Base-by-base conservation (phyloP, 768 basidiomycete species). In the Candolleomyces eurysporus region DNA sequence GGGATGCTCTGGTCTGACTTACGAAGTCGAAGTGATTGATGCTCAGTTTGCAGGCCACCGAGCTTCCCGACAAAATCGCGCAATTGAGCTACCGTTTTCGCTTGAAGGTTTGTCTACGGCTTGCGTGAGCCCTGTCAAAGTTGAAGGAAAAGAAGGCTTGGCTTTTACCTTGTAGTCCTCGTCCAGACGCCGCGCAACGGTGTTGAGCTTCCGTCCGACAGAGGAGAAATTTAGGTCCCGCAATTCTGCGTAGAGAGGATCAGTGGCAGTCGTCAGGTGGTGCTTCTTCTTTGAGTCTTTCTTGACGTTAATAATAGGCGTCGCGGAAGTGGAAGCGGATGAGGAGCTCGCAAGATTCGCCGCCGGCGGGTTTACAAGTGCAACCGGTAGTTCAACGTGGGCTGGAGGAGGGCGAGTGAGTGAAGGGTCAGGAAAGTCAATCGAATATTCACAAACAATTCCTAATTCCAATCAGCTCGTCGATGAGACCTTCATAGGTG, bases 41-140 rank as follows among this genome's bases (percentile, higher is more conserved):
- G 94, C 69, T 99, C 96, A 17, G 84, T 85, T 75, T 98, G 94
- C 64, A 98, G 76, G 2, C 94, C 94, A 21, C 95, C 93, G 2
- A 99, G 80, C 70, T 92, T 95, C 13, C 96, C 95, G 19, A 99
- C 97, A 74, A 99, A 98, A 69, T 95, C 93, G 60, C 90, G 85
- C 67, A 99, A 78, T 73, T 99, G 93, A 11, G 90, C 86, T 17
- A 96, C 90, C 13, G 94, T 96, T 75, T 94, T 93, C 17, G 94
- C 86, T 74, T 94, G 87, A 59, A 92, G 84, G 60, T 91, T 86
- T 50, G 89, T 88, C 91, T 93, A 68, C 48, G 17, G 11, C 46
- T 39, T 22, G 61, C 50, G 66, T 50, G 59, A 31, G 45, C 26
- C 26, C 13, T 17, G 22, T 55, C 53, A 55, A 49, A 62, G 51